Conservation (phyloP, 768 basidiomycete genomes). For the Pluteus cervinus region DNA sequence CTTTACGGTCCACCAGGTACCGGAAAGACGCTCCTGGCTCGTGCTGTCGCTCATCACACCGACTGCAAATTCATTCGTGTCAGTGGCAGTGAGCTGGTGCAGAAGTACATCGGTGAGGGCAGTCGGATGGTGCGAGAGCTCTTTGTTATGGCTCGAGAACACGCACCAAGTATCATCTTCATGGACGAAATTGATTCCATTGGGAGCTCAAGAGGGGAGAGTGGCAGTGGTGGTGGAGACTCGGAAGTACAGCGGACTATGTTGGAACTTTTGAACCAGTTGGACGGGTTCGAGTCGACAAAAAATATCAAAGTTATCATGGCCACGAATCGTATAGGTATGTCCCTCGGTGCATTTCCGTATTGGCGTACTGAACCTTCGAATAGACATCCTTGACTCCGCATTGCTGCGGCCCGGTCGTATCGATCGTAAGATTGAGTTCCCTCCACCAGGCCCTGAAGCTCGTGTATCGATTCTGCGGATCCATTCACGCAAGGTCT, state of each 20-base stretch:
- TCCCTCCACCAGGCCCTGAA: slow-evolving; percentile 96
- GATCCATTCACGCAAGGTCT: slow-evolving; percentile 91
- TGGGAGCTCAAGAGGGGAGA: slow-evolving; percentile 87
- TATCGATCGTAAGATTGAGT: slow-evolving; percentile 96
- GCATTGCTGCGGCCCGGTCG: slow-evolving; percentile 91
- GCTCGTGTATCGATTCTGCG: slow-evolving; percentile 88
- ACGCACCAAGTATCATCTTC: slow-evolving; percentile 97
- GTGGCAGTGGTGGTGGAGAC: slow-evolving; percentile 85
- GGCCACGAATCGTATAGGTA: slow-evolving; percentile 96
- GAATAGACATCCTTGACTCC: slow-evolving; percentile 84
- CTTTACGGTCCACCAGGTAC: slow-evolving; percentile 96
- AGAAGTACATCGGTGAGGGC: slow-evolving; percentile 98
- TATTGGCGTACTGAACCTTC: not conserved
- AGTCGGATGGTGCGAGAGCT: slow-evolving; percentile 95
- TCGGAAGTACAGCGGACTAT: slow-evolving; percentile 89
- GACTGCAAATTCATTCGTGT: slow-evolving; percentile 98
- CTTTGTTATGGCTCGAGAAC: slow-evolving; percentile 97
- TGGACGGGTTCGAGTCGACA: slow-evolving; percentile 92
- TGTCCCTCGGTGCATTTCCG: slow-evolving; percentile 8
- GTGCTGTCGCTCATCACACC: slow-evolving; percentile 96
- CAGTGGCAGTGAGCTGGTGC: slow-evolving; percentile 88
- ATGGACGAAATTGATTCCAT: slow-evolving; percentile 99
- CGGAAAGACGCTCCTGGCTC: slow-evolving; percentile 91
- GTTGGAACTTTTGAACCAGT: slow-evolving; percentile 83
- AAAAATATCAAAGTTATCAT: slow-evolving; percentile 97